Base-by-base conservation (phyloP, 2,329 filamentous ascomycete genomes). In the Diplodia sapinea region DNA sequence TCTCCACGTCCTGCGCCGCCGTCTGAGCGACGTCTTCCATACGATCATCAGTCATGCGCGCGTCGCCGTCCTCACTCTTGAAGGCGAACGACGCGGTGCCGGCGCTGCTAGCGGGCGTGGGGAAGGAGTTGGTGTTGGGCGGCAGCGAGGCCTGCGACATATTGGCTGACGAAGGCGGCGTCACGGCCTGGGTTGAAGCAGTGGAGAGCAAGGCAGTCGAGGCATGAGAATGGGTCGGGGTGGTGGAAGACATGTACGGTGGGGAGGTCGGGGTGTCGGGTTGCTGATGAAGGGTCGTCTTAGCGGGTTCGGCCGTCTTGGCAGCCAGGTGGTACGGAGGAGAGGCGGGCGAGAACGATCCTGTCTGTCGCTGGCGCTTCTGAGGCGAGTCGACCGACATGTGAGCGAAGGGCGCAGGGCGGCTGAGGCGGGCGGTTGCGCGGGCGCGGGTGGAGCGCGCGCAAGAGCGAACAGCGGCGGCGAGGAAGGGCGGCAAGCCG, bases 191-290 rank as follows among this genome's bases (percentile, higher is more conserved):
- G 64, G 70, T 70, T 68, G 73, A 71, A 26, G 72, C 70, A 33
- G 73, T 72, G 67, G 73, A 70, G 69, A 71, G 72, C 63, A 72
- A 66, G 15, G 67, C 59, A 69, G 71, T 73, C 65, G 73, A 66
- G 43, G 63, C 66, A 64, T 68, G 38, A 29, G 66, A 63, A 17
- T 50, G 36, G n/a, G 29, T 40, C 78, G 79, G 78, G 74, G 80
- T 78, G 79, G 75, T 79, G 72, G 81, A 81, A 75, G 81, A 81
- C 78, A 79, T 79, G 68, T 80, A 80, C 65, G 82, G 81, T 66
- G 81, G 81, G 29, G 81, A 82, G 47, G 81, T 82, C 65, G 82
- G 82, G 11, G 82, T 84, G 72, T 82, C 80, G 57, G 81, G 81
- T 63, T 79, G 77, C 63, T 75, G 71, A 47, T 65, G 33, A 70